Percentiles rank a stretch among this genome's conserved stretches.
These are phyloP conservation scores for Tolypocladium pustulatum DNA, from an alignment of 2,329 filamentous ascomycete species.

Conservation along the genomic window DNA sequence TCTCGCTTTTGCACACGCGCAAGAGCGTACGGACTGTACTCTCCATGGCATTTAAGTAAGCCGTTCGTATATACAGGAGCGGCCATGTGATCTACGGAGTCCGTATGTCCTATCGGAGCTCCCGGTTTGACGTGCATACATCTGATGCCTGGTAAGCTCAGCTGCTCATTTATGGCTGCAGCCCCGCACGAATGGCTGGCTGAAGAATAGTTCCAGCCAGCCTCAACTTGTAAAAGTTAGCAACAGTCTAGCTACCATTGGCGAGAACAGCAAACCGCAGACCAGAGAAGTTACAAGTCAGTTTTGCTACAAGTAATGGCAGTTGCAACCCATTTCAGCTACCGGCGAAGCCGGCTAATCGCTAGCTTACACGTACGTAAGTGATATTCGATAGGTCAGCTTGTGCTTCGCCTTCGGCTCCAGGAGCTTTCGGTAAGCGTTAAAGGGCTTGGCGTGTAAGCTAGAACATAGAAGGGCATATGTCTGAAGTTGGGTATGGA, in stretches of 20 bases:
- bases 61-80: neutral
- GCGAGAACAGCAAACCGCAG: neutral
- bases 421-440: neutral
- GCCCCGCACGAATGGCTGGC: neutral
- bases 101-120: neutral
- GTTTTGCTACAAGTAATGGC: neutral
- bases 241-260: neutral
- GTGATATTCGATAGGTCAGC: neutral
- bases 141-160: neutral
- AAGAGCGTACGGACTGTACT: neutral
- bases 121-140: neutral
- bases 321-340: too few species aligned
- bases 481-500: neutral
- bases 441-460: neutral
- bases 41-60: neutral
- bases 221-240: neutral
- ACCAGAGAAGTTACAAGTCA: neutral
- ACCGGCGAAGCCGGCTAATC: neutral
- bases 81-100: neutral
- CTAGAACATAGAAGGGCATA: neutral
- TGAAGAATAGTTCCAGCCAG: neutral
- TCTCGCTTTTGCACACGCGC: neutral
- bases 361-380: neutral
- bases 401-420: neutral
- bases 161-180: neutral